phyloP scores from a whole-genome alignment of 495 filamentous ascomycete species.

The Tuber brumale region DNA sequence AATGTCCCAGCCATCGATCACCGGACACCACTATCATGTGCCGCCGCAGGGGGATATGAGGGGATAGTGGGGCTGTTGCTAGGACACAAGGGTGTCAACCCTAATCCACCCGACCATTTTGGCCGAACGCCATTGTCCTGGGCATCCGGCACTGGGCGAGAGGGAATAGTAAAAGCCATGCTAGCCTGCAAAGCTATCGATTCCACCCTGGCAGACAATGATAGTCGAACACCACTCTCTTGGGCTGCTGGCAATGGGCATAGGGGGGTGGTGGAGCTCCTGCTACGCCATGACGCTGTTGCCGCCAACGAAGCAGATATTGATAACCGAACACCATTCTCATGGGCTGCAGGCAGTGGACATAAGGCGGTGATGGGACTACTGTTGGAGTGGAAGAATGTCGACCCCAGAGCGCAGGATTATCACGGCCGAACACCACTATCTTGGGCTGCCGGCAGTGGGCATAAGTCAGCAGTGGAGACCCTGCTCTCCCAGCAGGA shows the following conservation, averaged over 20 bases:
- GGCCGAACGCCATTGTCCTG: not conserved
- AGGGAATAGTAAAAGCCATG: slow-evolving; percentile 14
- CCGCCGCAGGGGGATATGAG: slow-evolving; percentile 10
- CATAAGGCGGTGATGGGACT: slow-evolving; percentile 8
- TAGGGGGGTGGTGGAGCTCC: slow-evolving; percentile 7
- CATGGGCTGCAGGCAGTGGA: slow-evolving; percentile 10
- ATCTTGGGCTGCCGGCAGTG: slow-evolving; percentile 9
- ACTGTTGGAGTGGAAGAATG: slow-evolving; percentile 15
- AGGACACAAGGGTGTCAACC: not conserved
- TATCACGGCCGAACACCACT: slow-evolving; percentile 3
- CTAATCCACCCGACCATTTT: not conserved
- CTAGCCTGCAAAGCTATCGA: not conserved
- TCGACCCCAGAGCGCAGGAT: slow-evolving; percentile 16
- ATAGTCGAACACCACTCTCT: slow-evolving; percentile 10
- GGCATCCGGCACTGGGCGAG: slow-evolving; percentile 3
- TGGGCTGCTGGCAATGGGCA: slow-evolving; percentile 19
- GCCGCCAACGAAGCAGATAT: not conserved
- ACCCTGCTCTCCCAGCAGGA: slow-evolving; percentile 21
- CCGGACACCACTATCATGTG: slow-evolving; percentile 7
- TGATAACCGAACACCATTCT: not conserved
- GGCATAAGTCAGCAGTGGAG: not conserved
- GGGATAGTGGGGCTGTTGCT: slow-evolving; percentile 21
- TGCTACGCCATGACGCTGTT: slow-evolving; percentile 2
- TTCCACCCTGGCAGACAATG: slow-evolving; percentile 12
- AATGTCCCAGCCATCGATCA: not conserved